These are phyloP conservation scores for Boletus sp. DNA, from an alignment of 1,284 basidiomycete species.

Conservation along the genomic window DNA sequence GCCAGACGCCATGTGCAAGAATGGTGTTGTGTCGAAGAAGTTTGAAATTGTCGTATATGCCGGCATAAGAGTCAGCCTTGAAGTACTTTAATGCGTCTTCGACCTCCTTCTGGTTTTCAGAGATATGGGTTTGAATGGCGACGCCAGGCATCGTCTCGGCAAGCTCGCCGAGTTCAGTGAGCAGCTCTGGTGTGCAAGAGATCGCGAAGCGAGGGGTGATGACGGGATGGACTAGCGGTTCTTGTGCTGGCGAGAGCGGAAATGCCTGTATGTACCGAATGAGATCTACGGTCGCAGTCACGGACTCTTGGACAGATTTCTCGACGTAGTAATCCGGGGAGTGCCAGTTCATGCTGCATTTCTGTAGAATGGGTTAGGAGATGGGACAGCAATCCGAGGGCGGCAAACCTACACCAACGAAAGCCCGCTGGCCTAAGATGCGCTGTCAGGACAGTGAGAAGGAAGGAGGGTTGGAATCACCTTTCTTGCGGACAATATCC, in stretches of 20 bases:
- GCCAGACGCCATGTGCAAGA: conserved; percentile 87
- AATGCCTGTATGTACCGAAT: conserved; percentile 68
- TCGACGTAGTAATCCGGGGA: conserved; percentile 75
- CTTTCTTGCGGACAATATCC: conserved; percentile 65
- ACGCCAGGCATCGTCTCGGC: conserved; percentile 56
- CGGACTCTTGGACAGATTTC: conserved; percentile 53
- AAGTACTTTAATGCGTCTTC: conserved; percentile 66
- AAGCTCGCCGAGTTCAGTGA: conserved; percentile 58
- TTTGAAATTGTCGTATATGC: conserved; percentile 79
- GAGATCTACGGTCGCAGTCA: conserved; percentile 62
- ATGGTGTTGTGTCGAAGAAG: conserved; percentile 81
- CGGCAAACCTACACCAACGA: conserved; percentile 66
- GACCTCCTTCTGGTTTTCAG: conserved; percentile 83
- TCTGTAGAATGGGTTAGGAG: conserved; percentile 45
- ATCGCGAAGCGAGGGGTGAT: conserved; percentile 96
- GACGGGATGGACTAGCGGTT: conserved; percentile 78
- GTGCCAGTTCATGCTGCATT: conserved; percentile 93
- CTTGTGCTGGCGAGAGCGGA: conserved; percentile 31
- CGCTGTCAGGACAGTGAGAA: conserved; percentile 1
- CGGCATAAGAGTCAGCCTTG: conserved; percentile 65
- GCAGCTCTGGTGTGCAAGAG: conserved; percentile 78
- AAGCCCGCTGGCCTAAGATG: conserved; percentile 76
- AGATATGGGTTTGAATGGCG: conserved; percentile 90
- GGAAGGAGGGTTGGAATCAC: conserved; percentile 37
- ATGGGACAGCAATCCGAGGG: not conserved